Base-by-base conservation (phyloP, 2,329 filamentous ascomycete genomes). In the Ophiosphaerella herpotricha region DNA sequence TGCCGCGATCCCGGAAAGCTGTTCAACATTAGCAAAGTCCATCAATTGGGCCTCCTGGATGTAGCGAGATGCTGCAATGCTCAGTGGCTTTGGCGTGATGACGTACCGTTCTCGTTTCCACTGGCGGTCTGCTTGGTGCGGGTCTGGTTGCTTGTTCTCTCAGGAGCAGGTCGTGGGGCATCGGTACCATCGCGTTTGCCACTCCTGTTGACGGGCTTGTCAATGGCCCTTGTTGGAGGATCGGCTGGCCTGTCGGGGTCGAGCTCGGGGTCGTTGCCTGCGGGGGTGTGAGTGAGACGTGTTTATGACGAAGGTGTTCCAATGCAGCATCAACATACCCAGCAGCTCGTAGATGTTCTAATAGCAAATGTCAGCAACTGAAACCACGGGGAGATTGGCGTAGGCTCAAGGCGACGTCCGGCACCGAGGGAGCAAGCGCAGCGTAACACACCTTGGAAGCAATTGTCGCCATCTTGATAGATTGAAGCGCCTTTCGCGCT, bases 261-360 rank as follows among this genome's bases (percentile, higher is more conserved):
- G 73, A 84, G 81, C 74, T 88, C 85, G 64, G 82, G 83, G 74
- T 87, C 85, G 77, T 88, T 87, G 76, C 85, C 85, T 87, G 74
- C 63, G 58, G 55, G 61, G 61, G 65, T 18, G 43, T 67, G 57
- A 65, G 63, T 49, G 45, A 41, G 53, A 52, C 53, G 61, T 41
- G 39, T 50, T 41, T 42, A 50, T 39, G 39, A 40, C 48, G 35
- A 26, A 16, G 36, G 44, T 45, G 43, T 36, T 48, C 48, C 31
- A 34, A 32, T 29, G 40, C 31, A 26, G 18, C 44, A 31, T 45
- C 34, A 42, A 63, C 73, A 64, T 96, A 97, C 94, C 93, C 85
- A 99, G 91, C 82, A 96, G 88, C 85, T 94, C 93, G 85, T 90
- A 97, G 74, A 90, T 87, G 85, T 99, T 99, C 94, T 97, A 64